phyloP scores from a whole-genome alignment of 495 filamentous ascomycete genomes.

The Podospora comata region DNA sequence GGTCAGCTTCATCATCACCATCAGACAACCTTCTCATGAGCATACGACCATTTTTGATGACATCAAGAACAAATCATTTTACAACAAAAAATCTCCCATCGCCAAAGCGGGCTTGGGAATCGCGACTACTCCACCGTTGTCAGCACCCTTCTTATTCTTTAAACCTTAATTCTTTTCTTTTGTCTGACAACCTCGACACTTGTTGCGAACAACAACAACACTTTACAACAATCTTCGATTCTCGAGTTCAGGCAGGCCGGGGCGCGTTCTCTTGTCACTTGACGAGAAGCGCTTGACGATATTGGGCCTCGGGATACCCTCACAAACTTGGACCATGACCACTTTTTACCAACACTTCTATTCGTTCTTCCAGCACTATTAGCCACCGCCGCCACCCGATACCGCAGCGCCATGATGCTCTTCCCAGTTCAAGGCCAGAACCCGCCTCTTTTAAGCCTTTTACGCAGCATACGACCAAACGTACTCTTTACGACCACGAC shows the following conservation, averaged over 20 bases:
- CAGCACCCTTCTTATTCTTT: slow-evolving; percentile 6
- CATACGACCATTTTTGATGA: not conserved
- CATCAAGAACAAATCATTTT: not conserved
- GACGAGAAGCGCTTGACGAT: slow-evolving; percentile 1
- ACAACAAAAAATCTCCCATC: slow-evolving; percentile 9
- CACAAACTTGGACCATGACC: slow-evolving; percentile 3
- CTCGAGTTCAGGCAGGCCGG: slow-evolving; percentile 17
- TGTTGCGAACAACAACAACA: not conserved
- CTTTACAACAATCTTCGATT: slow-evolving; percentile 7
- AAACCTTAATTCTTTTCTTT: slow-evolving; percentile 11
- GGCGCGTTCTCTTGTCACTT: not conserved
- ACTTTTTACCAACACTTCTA: slow-evolving; percentile 4
- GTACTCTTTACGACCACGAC: slow-evolving; percentile 4
- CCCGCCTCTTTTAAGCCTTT: not conserved
- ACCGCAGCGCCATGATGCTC: not conserved
- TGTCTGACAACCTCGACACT: slow-evolving; percentile 11
- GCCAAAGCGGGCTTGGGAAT: slow-evolving; percentile 8
- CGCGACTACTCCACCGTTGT: slow-evolving; percentile 5
- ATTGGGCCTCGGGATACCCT: slow-evolving; percentile 5
- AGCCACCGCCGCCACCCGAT: not conserved
- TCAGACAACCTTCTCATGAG: slow-evolving; percentile 5
- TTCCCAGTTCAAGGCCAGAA: not conserved
- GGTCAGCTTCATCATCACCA: not conserved
- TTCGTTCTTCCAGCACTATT: slow-evolving; percentile 4
- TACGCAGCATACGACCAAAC: not conserved